Evolutionary conservation across 345 rosid genomes (phyloP).

Genomic region (Trapa incisa): DNA sequence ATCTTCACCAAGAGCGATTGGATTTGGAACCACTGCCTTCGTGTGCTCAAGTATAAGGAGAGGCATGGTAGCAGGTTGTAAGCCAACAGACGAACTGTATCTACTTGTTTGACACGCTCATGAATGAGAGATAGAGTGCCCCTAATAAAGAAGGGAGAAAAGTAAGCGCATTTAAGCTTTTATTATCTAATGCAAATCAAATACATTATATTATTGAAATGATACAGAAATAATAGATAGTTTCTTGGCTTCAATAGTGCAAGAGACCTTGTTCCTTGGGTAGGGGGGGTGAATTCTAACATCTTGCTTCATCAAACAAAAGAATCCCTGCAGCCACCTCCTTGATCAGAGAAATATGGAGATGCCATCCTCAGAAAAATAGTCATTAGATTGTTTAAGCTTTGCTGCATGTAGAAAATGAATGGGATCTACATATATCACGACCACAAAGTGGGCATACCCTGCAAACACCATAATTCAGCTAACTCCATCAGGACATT

Average conservation of each 20-base stretch:
- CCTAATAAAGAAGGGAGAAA: no score
- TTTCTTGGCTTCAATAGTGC: no score
- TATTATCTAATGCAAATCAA: no score
- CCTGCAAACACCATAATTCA: constrained; percentile 23
- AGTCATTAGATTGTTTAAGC: neutral
- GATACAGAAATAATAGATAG: no score
- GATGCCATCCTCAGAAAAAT: neutral
- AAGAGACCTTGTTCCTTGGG: neutral
- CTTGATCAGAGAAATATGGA: neutral
- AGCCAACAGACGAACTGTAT: no score
- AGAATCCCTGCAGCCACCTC: neutral
- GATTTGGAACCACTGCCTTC: constrained; percentile 7
- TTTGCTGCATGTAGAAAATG: constrained; percentile 27
- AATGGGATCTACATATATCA: constrained; percentile 60
- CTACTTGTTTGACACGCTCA: neutral
- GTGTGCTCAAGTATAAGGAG: neutral
- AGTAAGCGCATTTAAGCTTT: no score
- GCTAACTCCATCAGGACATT: neutral
- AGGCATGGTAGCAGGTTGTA: neutral
- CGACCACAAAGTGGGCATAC: constrained; percentile 92
- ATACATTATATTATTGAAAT: no score
- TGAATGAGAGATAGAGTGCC: neutral
- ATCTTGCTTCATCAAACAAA: neutral
- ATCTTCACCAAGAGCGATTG: neutral
- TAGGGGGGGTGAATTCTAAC: neutral